These are phyloP conservation scores for Pythium utonaiense DNA, from an alignment of 352 stramenopile species.

Conservation along the genomic window DNA sequence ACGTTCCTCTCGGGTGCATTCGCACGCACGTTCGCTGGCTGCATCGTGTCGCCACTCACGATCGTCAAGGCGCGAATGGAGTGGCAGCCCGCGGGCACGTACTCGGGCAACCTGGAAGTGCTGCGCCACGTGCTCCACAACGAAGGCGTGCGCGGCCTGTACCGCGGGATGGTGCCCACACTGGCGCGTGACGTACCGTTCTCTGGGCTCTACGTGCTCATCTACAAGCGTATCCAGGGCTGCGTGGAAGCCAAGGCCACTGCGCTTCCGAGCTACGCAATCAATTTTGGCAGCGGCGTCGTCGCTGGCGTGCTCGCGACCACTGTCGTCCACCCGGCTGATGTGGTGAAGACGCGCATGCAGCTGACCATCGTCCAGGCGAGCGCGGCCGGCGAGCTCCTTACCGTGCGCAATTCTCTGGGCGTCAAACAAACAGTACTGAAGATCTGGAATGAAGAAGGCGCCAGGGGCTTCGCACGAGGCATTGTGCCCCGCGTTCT, in stretches of 20 bases:
- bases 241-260: conserved; percentile 39
- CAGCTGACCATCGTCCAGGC: conserved; percentile 68
- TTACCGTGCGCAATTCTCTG: conserved; percentile 51
- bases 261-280: conserved; percentile 43
- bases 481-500: conserved; percentile 93
- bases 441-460: conserved; percentile 92
- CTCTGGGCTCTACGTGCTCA: conserved; percentile 83
- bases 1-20: conserved; percentile 81
- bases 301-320: conserved; percentile 74
- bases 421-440: conserved; percentile 58
- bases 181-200: conserved; percentile 87
- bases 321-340: conserved; percentile 78
- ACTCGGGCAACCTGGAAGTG: conserved; percentile 58
- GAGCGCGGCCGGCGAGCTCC: conserved; percentile 24
- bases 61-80: conserved; percentile 88
- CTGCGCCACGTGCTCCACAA: conserved; percentile 60
- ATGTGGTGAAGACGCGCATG: conserved; percentile 89
- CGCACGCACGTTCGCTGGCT: conserved; percentile 79
- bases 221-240: conserved; percentile 75
- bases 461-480: conserved; percentile 90
- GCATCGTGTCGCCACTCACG: conserved; percentile 80
- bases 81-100: conserved; percentile 61
- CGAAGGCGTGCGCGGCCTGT: conserved; percentile 73
- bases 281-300: conserved; percentile 81
- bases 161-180: conserved; percentile 82